phyloP scores from a whole-genome alignment of 441 rosid species.

The Pelargonium myrrhifolium region DNA sequence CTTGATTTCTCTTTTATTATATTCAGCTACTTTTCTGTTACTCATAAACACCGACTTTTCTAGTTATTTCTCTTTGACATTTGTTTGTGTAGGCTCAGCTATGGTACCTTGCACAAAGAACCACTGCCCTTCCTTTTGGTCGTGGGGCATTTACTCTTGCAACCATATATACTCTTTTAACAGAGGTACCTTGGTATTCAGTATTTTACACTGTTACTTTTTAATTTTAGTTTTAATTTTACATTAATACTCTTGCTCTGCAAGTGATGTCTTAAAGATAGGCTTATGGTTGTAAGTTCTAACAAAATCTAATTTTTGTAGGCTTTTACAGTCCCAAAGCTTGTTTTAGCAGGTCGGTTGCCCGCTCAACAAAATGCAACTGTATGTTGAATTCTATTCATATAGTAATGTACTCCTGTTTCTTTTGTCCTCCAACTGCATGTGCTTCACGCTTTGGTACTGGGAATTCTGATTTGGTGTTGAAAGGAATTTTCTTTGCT shows the following conservation, averaged over 20 bases:
- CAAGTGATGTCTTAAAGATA: conserved; percentile 21
- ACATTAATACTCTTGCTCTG: conserved; percentile 1
- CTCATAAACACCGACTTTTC: neutral
- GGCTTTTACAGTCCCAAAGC: conserved; percentile 98
- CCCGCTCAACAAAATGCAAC: conserved; percentile 99
- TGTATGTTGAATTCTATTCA: conserved; percentile 44
- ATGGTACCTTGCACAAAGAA: conserved; percentile 97
- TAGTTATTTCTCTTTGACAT: conserved; percentile 17
- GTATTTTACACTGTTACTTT: conserved; percentile 5
- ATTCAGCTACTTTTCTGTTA: neutral
- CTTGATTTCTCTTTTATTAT: neutral
- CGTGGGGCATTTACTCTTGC: conserved; percentile 98
- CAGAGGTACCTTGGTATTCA: conserved; percentile 50
- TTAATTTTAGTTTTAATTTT: neutral
- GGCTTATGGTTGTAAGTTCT: conserved; percentile 7
- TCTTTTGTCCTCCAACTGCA: conserved; percentile 16
- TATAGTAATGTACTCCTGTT: neutral
- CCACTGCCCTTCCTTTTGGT: conserved; percentile 96
- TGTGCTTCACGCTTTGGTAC: conserved; percentile 4
- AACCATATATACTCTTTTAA: conserved; percentile 86
- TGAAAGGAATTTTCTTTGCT: conserved; percentile 1
- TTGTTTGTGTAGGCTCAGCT: conserved; percentile 67
- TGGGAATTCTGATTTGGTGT: conserved; percentile 1
- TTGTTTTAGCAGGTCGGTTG: conserved; percentile 96
- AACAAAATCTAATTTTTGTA: conserved; percentile 31